Evolutionary conservation across 1,139 yeast genomes (phyloP).

Genomic region (Suhomyces bribrorum): DNA sequence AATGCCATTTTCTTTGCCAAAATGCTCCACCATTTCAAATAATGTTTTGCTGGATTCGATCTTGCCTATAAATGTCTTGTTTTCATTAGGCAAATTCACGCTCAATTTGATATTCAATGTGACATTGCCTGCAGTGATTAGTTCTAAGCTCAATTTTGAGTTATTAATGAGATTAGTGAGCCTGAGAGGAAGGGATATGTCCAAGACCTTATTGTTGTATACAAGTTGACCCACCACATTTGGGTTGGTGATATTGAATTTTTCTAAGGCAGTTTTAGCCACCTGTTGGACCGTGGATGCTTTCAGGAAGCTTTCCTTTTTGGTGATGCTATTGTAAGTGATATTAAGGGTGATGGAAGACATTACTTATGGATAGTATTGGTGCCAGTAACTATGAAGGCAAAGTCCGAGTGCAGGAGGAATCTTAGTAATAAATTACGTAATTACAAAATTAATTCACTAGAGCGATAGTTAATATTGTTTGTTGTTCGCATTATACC

Average conservation of each 20-base stretch:
- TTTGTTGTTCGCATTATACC: no score
- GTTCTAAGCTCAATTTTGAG: slow-evolving; percentile 28
- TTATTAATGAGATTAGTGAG: slow-evolving; percentile 36
- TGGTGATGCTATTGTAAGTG: slow-evolving; percentile 21
- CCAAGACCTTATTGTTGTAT: slow-evolving; percentile 34
- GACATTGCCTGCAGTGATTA: slow-evolving; percentile 14
- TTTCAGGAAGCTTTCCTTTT: slow-evolving; percentile 27
- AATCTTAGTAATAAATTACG: no score
- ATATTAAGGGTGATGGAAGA: slow-evolving; percentile 28
- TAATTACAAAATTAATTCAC: no score
- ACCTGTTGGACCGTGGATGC: slow-evolving; percentile 34
- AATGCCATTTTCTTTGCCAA: slow-evolving; percentile 10
- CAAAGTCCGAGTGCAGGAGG: not conserved
- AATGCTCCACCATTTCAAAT: slow-evolving; percentile 10
- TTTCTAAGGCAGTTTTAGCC: slow-evolving; percentile 25
- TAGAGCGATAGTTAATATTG: no score
- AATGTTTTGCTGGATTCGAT: slow-evolving; percentile 10
- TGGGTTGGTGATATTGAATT: slow-evolving; percentile 23
- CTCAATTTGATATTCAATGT: slow-evolving; percentile 16
- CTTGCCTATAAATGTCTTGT: slow-evolving; percentile 12
- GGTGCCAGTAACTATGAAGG: not conserved
- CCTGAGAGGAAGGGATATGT: slow-evolving; percentile 35
- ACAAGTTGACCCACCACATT: slow-evolving; percentile 28
- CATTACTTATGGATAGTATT: slow-evolving; percentile 15
- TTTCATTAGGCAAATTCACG: slow-evolving; percentile 7